Percentiles rank a stretch among this genome's conserved stretches.
Evolutionary conservation across 306 rosid genomes (phyloP).

Genomic region (Spatholobus suberectus): DNA sequence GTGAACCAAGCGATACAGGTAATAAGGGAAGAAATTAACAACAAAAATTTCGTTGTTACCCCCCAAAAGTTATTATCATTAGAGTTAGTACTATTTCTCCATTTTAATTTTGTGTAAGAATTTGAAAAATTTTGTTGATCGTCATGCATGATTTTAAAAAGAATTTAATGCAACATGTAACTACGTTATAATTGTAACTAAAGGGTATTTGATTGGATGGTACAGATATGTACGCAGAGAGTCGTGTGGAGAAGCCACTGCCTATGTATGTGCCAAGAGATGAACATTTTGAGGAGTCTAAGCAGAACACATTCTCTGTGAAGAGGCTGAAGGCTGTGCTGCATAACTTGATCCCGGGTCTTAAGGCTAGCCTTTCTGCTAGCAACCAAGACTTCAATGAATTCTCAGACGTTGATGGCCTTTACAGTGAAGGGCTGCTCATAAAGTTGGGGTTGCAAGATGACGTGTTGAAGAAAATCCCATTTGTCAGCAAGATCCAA

Average conservation of each 20-base stretch:
- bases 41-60: not conserved
- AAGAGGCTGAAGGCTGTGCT: slow-evolving; percentile 87
- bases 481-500: slow-evolving; percentile 62
- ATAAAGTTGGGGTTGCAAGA: slow-evolving; percentile 72
- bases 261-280: slow-evolving; percentile 97
- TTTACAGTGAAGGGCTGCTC: slow-evolving; percentile 78
- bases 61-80: not conserved
- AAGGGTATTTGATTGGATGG: not conserved
- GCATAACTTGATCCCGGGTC: slow-evolving; percentile 75
- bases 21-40: not conserved
- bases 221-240: slow-evolving; percentile 70
- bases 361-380: slow-evolving; percentile 69
- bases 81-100: not conserved
- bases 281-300: slow-evolving; percentile 89
- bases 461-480: slow-evolving; percentile 69
- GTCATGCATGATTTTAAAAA: not conserved
- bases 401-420: slow-evolving; percentile 85
- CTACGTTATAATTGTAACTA: not conserved
- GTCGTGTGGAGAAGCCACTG: slow-evolving; percentile 86
- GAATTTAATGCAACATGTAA: not conserved
- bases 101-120: not conserved
- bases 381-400: slow-evolving; percentile 73
- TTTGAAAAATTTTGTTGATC: not conserved
- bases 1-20: slow-evolving; percentile 75
- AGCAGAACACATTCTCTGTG: slow-evolving; percentile 64